Evolutionary conservation across 192 early-diverging fungal genomes (phyloP), one percentile per base, ranked within the genome.

Genomic region (Pilobolus umbonatus): DNA sequence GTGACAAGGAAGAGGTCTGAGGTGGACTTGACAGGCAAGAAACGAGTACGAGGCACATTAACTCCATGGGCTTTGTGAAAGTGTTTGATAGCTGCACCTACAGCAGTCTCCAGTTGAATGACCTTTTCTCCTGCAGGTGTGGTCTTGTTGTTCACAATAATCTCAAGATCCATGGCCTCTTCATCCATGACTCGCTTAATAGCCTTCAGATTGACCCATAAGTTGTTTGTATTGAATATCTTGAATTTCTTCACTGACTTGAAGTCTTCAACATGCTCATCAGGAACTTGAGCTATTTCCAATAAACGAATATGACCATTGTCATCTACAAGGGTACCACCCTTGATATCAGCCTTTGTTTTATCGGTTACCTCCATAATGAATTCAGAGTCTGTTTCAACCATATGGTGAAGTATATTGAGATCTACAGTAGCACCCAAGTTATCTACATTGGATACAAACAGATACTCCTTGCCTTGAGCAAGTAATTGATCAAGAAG

Each of bases 231-330:
- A 83, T 98, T 98, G 80, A 97, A 97, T 71, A 98, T 96, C 87
- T 96, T 92, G 84, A 99, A 99, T 79, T 99, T 99, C 73, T 97
- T 99, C 78, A 99, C 86, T 47, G 88, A 89, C 77, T 99, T 99
- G 75, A 99, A 99, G 65, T 99, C 96, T 70, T 99, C 94, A 17
- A 95, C 87, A 64, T 96, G 90, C 57, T 93, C 93, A 52, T 84
- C 71, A 25, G 96, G 94, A 19, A 99, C 96, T 78, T 99, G 96
- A 12, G 96, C 96, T 67, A 99, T 94, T 79, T 99, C 96, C 7
- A 97, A 82, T 46, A 99, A 80, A 35, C 94, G 87, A 62, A 99
- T 85, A 55, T 81, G 75, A 31, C 91, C 95, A 51, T 97, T 93
- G 75, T 99, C 97, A 63, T 99, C 95, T 61, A 99, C 94, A 29